Evolutionary conservation across 306 rosid species (phyloP), one percentile per base, ranked within the genome.

Genomic region (Castanea crenata): DNA sequence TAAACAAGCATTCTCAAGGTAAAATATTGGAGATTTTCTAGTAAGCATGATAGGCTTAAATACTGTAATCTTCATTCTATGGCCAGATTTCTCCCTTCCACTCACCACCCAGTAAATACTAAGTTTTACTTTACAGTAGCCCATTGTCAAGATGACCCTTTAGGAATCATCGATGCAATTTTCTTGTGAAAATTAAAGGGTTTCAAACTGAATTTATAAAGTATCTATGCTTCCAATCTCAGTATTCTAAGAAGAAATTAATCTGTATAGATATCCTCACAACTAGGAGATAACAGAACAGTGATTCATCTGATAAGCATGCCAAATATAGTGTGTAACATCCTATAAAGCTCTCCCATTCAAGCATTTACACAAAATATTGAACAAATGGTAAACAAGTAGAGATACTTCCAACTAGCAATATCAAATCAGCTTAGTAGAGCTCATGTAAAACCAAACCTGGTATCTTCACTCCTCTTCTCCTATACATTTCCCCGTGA

Each of bases 401-500:
- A 41, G 12, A 41, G 46, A 41, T 35, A 35, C 44, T 35, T 35
- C 44, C 44, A 35, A 35, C 44, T n/a, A 52, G 21, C 56, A 69
- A 34, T 23, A 3, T 25, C 71, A 31, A 35, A 80, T 70, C 44
- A 65, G 75, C 69, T 51, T 57, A 73, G 70, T 41, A 69, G 55
- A 54, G 82, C 31, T 71, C 20, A 56, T 51, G 76, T 64, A 51
- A 61, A 74, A 69, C 25, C 73, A 77, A 61, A 94, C 99, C 99
- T 87, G 99, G 99, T 61, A 95, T 95, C 84, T 90, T 91, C 79
- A 95, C 96, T 73, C 99, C 99, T 82, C 99, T 85, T 87, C 97
- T 91, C 84, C 98, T 64, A 81, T 91, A 95, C 91, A 93, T 92
- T 81, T 95, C 99, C 71, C 94, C 98, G n/a, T 95, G 97, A 19